Evolutionary conservation across 2,329 filamentous ascomycete species (phyloP).

Genomic region (Beauveria pseudobassiana): DNA sequence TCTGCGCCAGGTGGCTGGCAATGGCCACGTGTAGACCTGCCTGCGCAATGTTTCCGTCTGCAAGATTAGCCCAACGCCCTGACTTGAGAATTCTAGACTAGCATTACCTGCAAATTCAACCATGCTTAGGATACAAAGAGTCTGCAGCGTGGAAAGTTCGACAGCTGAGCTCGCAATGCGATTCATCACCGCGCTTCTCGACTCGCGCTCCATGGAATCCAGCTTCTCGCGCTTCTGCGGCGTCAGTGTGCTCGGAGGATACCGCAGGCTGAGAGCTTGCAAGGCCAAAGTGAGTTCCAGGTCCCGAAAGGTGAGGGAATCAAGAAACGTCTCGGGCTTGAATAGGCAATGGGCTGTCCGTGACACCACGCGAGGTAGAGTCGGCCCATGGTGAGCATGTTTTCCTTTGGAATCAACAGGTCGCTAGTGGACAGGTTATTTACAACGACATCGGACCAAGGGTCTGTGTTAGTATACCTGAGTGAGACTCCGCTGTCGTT

Average conservation of each 20-base stretch:
- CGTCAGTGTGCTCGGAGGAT: slow-evolving; percentile 20
- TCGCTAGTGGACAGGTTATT: background rate
- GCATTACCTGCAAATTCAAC: slow-evolving; percentile 29
- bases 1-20: slow-evolving; percentile 18
- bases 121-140: slow-evolving; percentile 29
- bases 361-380: slow-evolving; percentile 41
- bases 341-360: slow-evolving; percentile 44
- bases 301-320: slow-evolving; percentile 29
- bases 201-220: slow-evolving; percentile 10
- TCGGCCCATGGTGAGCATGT: slow-evolving; percentile 18
- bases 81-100: background rate
- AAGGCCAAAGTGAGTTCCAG: slow-evolving; percentile 26
- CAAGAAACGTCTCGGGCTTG: slow-evolving; percentile 30
- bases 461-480: background rate
- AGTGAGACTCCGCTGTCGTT: background rate
- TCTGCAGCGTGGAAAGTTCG: slow-evolving; percentile 31
- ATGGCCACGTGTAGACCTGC: slow-evolving; percentile 18
- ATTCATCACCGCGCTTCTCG: slow-evolving; percentile 23
- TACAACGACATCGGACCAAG: background rate
- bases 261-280: slow-evolving; percentile 35
- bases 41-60: slow-evolving; percentile 18
- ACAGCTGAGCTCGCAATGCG: slow-evolving; percentile 27
- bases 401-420: slow-evolving; percentile 5
- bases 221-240: slow-evolving; percentile 12
- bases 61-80: background rate